Evolutionary conservation across 2,329 filamentous ascomycete species (phyloP).

Genomic region (Reticulascus tulasneorum): DNA sequence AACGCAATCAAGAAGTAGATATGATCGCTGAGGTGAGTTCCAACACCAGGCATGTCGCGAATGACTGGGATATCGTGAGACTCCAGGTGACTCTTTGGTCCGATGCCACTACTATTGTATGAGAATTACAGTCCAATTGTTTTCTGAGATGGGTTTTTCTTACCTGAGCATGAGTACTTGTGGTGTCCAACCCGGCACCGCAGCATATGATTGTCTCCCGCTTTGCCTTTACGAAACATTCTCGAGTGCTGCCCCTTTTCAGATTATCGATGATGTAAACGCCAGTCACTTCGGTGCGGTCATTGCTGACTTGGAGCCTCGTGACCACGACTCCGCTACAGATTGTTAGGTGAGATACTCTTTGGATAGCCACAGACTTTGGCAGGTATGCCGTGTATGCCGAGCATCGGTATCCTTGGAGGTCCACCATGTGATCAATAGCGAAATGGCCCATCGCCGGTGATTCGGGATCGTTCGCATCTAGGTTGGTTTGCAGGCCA

Average conservation of each 20-base stretch:
- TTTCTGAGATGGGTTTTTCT: not conserved
- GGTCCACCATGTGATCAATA: constrained; percentile 23
- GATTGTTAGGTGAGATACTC: constrained; percentile 20
- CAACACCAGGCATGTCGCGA: constrained; percentile 22
- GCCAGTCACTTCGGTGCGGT: constrained; percentile 16
- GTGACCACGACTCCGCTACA: constrained; percentile 25
- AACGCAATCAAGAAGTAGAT: constrained; percentile 20
- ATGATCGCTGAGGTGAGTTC: constrained; percentile 23
- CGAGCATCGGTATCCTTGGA: constrained; percentile 19
- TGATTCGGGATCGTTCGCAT: constrained; percentile 22
- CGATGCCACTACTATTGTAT: constrained; percentile 22
- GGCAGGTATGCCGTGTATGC: constrained; percentile 23
- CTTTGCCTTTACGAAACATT: constrained; percentile 18
- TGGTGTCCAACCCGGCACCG: constrained; percentile 23
- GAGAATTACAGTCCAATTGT: not conserved
- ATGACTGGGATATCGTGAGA: constrained; percentile 17
- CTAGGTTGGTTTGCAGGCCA: constrained; percentile 19
- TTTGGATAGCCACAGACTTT: constrained; percentile 14
- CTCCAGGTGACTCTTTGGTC: constrained; percentile 17
- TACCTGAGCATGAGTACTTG: constrained; percentile 25
- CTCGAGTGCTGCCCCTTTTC: constrained; percentile 1
- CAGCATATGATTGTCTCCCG: constrained; percentile 27
- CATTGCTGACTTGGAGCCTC: constrained; percentile 19
- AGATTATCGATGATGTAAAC: constrained; percentile 17
- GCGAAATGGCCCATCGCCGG: constrained; percentile 23